Evolutionary conservation across 1,284 basidiomycete species (phyloP).

Genomic region (Amylostereum areolatum): DNA sequence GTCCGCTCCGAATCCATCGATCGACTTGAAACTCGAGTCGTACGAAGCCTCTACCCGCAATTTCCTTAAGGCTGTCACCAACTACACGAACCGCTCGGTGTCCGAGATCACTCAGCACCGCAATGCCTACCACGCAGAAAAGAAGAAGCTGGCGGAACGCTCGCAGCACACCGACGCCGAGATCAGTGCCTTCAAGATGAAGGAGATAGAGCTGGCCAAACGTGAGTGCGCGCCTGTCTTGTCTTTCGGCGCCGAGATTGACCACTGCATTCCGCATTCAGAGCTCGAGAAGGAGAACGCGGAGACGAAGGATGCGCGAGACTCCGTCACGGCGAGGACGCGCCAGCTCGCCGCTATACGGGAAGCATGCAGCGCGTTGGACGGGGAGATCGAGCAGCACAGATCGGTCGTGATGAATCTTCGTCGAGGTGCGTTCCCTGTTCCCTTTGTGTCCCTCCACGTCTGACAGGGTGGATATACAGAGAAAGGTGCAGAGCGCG

Average conservation of each 20-base stretch:
- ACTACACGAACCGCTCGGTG: conserved; percentile 62
- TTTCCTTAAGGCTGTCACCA: conserved; percentile 63
- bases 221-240: conserved; percentile 33
- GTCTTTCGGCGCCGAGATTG: background rate
- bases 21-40: conserved; percentile 57
- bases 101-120: conserved; percentile 57
- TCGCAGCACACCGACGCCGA: conserved; percentile 54
- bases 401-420: conserved; percentile 52
- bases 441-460: background rate
- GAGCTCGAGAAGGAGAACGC: conserved; percentile 65
- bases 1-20: conserved; percentile 46
- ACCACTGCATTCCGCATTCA: conserved; percentile 20
- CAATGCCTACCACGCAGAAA: conserved; percentile 48
- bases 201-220: conserved; percentile 66
- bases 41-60: conserved; percentile 62
- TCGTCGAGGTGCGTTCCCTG: conserved; percentile 44
- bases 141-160: conserved; percentile 53
- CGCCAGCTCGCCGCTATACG: conserved; percentile 55
- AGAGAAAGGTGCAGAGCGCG: conserved; percentile 68
- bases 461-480: background rate
- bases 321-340: conserved; percentile 52
- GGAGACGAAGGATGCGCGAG: conserved; percentile 64
- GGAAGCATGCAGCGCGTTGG: conserved; percentile 52
- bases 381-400: conserved; percentile 67
- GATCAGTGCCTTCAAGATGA: conserved; percentile 63